A percentile compares a stretch with the other conserved stretches of the same genome.
Evolutionary conservation across 345 rosid species (phyloP).

Genomic region (Brassica incana): DNA sequence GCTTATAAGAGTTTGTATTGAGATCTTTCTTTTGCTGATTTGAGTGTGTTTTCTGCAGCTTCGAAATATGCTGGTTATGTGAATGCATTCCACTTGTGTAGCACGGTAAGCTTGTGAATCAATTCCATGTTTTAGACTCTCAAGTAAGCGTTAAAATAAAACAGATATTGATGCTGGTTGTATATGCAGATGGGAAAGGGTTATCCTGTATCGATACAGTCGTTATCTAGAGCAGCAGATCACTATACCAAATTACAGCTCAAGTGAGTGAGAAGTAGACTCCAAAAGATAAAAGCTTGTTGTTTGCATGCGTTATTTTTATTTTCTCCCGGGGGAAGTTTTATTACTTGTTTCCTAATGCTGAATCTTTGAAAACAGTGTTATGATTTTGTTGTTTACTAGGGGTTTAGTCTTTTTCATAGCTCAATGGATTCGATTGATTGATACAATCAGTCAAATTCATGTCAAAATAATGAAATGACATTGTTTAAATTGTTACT

Average conservation of each 20-base stretch:
- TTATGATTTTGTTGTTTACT: conserved; percentile 19
- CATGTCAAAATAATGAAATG: neutral
- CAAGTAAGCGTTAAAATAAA: neutral
- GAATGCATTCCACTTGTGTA: conserved; percentile 68
- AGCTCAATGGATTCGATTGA: neutral
- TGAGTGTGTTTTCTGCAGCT: conserved; percentile 46
- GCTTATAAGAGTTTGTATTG: neutral
- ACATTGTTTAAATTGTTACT: neutral
- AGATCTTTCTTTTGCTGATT: conserved; percentile 9
- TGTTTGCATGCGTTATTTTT: neutral
- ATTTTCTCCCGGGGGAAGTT: neutral
- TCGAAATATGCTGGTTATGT: conserved; percentile 95
- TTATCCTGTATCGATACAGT: conserved; percentile 79
- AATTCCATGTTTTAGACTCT: neutral
- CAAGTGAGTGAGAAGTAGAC: conserved; percentile 30
- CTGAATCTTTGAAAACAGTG: conserved; percentile 8
- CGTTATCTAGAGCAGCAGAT: conserved; percentile 92
- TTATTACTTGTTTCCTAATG: neutral
- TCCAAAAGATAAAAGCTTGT: conserved; percentile 7
- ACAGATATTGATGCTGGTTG: neutral
- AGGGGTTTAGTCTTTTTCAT: conserved; percentile 7
- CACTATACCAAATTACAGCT: conserved; percentile 57
- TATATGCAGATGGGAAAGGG: conserved; percentile 87
- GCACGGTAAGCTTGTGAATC: conserved; percentile 62
- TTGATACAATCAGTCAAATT: neutral